Conservation (phyloP, 2,329 filamentous ascomycete species). For the Penicillium sp. region DNA sequence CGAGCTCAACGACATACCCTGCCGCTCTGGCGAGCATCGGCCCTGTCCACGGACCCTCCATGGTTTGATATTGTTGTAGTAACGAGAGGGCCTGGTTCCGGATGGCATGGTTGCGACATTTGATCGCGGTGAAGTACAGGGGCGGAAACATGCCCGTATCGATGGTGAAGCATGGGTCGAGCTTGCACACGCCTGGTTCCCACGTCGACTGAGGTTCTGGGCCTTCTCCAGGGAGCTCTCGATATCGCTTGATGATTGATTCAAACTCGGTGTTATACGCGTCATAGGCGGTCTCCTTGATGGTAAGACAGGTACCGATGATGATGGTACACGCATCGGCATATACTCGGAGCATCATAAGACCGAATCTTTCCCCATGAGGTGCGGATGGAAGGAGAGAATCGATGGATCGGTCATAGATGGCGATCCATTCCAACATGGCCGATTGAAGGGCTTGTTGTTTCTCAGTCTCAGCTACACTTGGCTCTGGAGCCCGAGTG, state of each 20-base stretch:
- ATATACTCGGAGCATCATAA: constrained; percentile 1
- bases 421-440: neutral
- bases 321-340: neutral
- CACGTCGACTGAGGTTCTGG: neutral
- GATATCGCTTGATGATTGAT: neutral
- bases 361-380: neutral
- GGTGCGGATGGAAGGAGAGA: neutral
- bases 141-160: constrained; percentile 1
- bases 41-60: constrained; percentile 11
- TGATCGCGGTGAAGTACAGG: constrained; percentile 1
- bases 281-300: constrained; percentile 5
- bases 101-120: neutral
- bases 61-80: neutral
- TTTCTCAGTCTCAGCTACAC: neutral
- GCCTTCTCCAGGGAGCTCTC: neutral
- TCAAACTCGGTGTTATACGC: neutral
- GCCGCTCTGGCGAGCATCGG: neutral
- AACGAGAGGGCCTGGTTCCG: neutral
- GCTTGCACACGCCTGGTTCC: neutral
- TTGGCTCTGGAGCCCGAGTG: neutral
- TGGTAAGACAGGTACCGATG: neutral
- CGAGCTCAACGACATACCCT: neutral
- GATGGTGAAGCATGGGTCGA: neutral
- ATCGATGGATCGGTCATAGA: neutral
- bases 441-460: neutral